Evolutionary conservation across 768 basidiomycete genomes (phyloP).

Genomic region (Amanita molliuscula): DNA sequence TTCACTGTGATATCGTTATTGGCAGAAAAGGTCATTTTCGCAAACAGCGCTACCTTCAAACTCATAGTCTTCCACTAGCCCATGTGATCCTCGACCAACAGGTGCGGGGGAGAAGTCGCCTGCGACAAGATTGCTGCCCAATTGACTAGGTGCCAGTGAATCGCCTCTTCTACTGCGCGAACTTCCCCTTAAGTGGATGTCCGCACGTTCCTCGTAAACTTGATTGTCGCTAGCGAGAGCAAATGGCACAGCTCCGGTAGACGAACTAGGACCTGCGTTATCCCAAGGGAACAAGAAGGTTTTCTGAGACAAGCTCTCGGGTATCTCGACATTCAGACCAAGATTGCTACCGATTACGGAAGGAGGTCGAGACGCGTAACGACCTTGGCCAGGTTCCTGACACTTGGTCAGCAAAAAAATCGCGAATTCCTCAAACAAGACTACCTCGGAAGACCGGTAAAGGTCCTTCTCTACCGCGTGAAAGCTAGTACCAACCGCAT

Average conservation of each 20-base stretch:
- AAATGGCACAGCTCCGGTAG: constrained; percentile 31
- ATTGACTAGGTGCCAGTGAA: constrained; percentile 39
- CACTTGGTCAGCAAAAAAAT: not conserved
- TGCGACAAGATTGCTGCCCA: constrained; percentile 29
- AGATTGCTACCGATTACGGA: constrained; percentile 39
- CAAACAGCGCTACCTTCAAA: constrained; percentile 45
- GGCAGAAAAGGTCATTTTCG: constrained; percentile 5
- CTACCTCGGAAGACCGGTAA: constrained; percentile 50
- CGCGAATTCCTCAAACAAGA: not conserved
- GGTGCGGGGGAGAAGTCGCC: constrained; percentile 44
- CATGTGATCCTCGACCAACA: constrained; percentile 29
- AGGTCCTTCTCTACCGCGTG: constrained; percentile 9
- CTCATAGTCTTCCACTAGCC: constrained; percentile 49
- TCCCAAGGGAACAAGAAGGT: constrained; percentile 81
- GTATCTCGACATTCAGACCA: constrained; percentile 29
- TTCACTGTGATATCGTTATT: constrained; percentile 1
- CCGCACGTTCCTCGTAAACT: constrained; percentile 40
- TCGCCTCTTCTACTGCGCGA: constrained; percentile 48
- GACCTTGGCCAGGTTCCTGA: constrained; percentile 85
- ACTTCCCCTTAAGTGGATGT: constrained; percentile 42
- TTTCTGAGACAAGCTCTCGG: constrained; percentile 30
- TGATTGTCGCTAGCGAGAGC: constrained; percentile 30
- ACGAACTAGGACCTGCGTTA: constrained; percentile 58
- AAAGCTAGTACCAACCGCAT: not conserved
- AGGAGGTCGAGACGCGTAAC: constrained; percentile 50